These are phyloP conservation scores for Candida maesae DNA, from an alignment of 805 yeast genomes.

Conservation along the genomic window DNA sequence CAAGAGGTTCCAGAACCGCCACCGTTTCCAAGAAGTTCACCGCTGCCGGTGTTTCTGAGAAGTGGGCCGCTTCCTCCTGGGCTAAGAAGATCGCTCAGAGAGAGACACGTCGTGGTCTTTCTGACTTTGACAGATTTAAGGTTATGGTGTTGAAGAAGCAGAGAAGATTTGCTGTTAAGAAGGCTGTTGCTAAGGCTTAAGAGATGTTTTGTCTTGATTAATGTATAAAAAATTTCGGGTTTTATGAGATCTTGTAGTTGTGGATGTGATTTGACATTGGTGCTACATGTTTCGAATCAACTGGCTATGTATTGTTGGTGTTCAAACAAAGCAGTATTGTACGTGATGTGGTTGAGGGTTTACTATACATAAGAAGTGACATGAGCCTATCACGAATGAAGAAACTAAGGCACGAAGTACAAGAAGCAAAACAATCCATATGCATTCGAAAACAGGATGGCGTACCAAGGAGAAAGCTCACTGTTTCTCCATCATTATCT, in stretches of 20 bases:
- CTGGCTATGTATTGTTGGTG: too few species aligned
- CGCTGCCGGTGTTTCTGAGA: conserved; percentile 80
- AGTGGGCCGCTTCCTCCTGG: conserved; percentile 95
- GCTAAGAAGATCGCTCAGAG: conserved; percentile 97
- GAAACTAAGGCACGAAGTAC: too few species aligned
- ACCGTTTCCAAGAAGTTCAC: conserved; percentile 90
- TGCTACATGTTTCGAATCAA: too few species aligned
- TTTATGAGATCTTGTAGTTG: too few species aligned
- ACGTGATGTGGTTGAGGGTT: too few species aligned
- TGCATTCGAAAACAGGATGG: too few species aligned
- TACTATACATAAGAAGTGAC: too few species aligned
- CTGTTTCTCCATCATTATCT: conserved; percentile 8
- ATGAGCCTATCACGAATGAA: too few species aligned
- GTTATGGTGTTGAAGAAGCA: conserved; percentile 96
- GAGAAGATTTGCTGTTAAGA: conserved; percentile 90
- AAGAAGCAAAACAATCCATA: too few species aligned
- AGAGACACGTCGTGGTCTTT: conserved; percentile 86
- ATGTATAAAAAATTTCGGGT: conserved; percentile 14
- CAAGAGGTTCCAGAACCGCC: conserved; percentile 92
- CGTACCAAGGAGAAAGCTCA: too few species aligned
- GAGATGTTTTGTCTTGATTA: conserved; percentile 10
- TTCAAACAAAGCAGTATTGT: too few species aligned
- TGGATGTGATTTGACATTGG: too few species aligned
- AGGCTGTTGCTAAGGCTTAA: conserved; percentile 95
- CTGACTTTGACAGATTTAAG: conserved; percentile 99